phyloP scores from a whole-genome alignment of 331 rosid species.

The Erythrophleum ivorense region DNA sequence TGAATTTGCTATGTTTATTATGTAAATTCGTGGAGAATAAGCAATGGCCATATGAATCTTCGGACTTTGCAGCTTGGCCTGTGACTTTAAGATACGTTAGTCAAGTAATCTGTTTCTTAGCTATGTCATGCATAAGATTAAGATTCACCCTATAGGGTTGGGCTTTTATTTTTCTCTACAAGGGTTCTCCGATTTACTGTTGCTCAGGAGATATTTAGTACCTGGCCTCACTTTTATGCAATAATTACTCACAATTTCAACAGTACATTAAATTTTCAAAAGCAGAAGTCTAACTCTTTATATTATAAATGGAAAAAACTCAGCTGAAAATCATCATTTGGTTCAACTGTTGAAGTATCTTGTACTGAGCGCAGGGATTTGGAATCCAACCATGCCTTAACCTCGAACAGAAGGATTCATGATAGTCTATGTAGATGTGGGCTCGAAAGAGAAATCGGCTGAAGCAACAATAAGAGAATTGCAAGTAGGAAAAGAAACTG shows the following conservation, averaged over 20 bases:
- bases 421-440: too few species aligned
- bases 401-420: too few species aligned
- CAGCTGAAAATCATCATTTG: not conserved
- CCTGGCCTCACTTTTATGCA: not conserved
- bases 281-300: not conserved
- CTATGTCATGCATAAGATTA: not conserved
- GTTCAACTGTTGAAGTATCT: not conserved
- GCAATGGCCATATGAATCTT: not conserved
- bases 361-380: too few species aligned
- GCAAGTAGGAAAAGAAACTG: not conserved
- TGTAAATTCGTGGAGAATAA: not conserved
- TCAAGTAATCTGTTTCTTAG: too few species aligned
- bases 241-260: not conserved
- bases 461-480: not conserved
- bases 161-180: not conserved
- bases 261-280: not conserved
- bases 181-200: too few species aligned
- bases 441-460: too few species aligned
- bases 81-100: not conserved
- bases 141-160: not conserved
- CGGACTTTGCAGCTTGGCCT: not conserved
- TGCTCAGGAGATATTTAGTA: too few species aligned
- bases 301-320: not conserved
- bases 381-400: too few species aligned
- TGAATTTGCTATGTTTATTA: not conserved